These are phyloP conservation scores for Ambrosia artemisiifolia DNA, from an alignment of 129 eudicot genomes.

Conservation along the genomic window DNA sequence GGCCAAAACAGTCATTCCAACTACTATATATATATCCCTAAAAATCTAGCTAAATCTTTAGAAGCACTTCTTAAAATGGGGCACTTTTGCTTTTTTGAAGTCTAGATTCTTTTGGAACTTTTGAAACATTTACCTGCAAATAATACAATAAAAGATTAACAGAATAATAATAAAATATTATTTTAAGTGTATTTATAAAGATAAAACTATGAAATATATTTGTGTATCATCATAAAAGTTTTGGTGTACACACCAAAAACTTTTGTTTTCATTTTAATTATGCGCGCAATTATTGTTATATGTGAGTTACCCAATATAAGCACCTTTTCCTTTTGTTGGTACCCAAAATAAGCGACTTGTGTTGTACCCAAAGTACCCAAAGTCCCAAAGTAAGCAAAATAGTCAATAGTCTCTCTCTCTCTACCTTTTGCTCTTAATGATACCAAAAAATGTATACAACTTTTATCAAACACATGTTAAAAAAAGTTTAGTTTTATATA, in stretches of 20 bases:
- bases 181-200: too few species aligned
- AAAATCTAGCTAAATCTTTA: not conserved
- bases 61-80: slow-evolving; percentile 39
- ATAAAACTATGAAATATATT: too few species aligned
- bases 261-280: too few species aligned
- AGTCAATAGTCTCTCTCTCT: not conserved
- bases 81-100: slow-evolving; percentile 45
- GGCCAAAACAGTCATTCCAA: slow-evolving; percentile 4
- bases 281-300: too few species aligned
- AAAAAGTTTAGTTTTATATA: not conserved
- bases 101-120: slow-evolving; percentile 23
- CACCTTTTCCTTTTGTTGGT: too few species aligned
- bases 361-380: not conserved
- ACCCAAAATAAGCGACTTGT: not conserved
- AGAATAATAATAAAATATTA: not conserved
- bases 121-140: slow-evolving; percentile 22
- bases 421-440: not conserved
- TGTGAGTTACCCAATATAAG: too few species aligned
- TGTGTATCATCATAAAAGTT: not conserved
- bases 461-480: not conserved
- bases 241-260: too few species aligned
- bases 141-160: not conserved
- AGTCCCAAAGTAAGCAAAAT: not conserved
- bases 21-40: not conserved
- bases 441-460: not conserved